A percentile compares a stretch with the other conserved stretches of the same genome.
These are phyloP conservation scores for Eucalyptus grandis DNA, from an alignment of 345 rosid genomes.

Conservation along the genomic window DNA sequence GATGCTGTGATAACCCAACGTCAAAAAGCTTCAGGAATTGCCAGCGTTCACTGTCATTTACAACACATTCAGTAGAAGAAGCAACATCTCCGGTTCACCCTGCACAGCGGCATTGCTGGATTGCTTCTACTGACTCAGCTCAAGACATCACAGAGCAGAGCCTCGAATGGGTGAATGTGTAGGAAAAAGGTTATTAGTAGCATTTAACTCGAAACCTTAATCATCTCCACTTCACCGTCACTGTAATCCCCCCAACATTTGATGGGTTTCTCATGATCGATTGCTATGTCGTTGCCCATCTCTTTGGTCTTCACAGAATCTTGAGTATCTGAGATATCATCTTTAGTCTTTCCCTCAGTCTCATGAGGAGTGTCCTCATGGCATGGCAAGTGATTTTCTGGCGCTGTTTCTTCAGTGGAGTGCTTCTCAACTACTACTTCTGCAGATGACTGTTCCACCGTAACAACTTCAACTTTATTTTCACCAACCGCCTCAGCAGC, in stretches of 20 bases:
- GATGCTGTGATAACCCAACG: neutral
- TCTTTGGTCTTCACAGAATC: constrained; percentile 16
- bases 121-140: neutral
- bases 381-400: constrained; percentile 13
- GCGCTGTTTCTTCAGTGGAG: constrained; percentile 8
- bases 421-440: constrained; percentile 26
- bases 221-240: constrained; percentile 55
- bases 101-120: neutral
- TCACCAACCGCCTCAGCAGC: constrained; percentile 17
- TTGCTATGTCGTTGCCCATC: constrained; percentile 10
- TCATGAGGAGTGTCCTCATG: constrained; percentile 10
- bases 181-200: neutral
- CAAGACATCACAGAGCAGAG: neutral
- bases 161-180: neutral
- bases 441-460: constrained; percentile 14
- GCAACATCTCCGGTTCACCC: neutral
- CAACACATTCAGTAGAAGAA: neutral
- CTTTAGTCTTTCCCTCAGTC: constrained; percentile 10
- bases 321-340: neutral
- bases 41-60: neutral
- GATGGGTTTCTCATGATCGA: constrained; percentile 18
- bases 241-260: constrained; percentile 85
- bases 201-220: constrained; percentile 49
- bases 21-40: neutral
- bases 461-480: constrained; percentile 25